A percentile compares a stretch with the other conserved stretches of the same genome.
Conservation (phyloP, 352 stramenopile genomes). For the Pseudoperonospora humuli region DNA sequence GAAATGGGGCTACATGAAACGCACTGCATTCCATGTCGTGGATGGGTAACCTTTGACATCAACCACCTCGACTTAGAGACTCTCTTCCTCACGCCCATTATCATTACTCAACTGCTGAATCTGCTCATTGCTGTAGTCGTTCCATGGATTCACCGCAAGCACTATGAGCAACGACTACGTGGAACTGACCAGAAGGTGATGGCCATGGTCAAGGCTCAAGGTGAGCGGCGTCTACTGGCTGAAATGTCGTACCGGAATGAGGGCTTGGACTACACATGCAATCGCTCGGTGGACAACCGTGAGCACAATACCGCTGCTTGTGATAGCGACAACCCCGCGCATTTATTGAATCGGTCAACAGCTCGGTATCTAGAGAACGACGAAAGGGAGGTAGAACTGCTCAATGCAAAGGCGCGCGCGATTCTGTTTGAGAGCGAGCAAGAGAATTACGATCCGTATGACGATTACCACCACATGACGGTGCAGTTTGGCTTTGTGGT, state of each 20-base stretch:
- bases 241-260: slow-evolving; percentile 47
- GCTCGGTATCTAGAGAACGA: slow-evolving; percentile 62
- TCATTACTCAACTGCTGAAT: slow-evolving; percentile 71
- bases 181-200: slow-evolving; percentile 50
- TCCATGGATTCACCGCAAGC: slow-evolving; percentile 64
- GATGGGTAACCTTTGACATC: slow-evolving; percentile 79
- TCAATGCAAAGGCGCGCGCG: slow-evolving; percentile 58
- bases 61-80: slow-evolving; percentile 73
- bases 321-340: slow-evolving; percentile 12
- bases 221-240: slow-evolving; percentile 47
- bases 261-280: slow-evolving; percentile 2
- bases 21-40: slow-evolving; percentile 54
- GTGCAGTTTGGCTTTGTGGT: slow-evolving; percentile 83
- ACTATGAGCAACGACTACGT: slow-evolving; percentile 56
- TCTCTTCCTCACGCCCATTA: slow-evolving; percentile 77
- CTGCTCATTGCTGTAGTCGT: slow-evolving; percentile 62
- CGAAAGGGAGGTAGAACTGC: slow-evolving; percentile 47
- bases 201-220: slow-evolving; percentile 58
- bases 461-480: slow-evolving; percentile 73
- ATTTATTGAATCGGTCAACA: slow-evolving; percentile 57
- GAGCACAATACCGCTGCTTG: slow-evolving; percentile 4
- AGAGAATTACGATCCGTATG: slow-evolving; percentile 73
- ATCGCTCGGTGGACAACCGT: background rate
- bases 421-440: slow-evolving; percentile 74
- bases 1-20: slow-evolving; percentile 26